Conservation (phyloP, 176 grass and related monocot species). For the Themeda triandra region DNA sequence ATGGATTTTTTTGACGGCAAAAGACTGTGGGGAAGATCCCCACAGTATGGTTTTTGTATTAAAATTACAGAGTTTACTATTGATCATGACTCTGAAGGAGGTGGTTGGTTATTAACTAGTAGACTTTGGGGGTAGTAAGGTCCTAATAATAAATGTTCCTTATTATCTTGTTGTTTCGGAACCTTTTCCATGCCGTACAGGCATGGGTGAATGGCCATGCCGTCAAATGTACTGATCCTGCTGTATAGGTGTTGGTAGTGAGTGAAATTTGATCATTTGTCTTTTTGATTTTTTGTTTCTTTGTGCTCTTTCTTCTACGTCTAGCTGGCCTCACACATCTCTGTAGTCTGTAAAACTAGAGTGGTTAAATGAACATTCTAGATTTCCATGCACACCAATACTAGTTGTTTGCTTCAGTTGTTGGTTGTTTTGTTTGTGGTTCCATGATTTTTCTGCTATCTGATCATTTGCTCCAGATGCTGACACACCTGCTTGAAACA, state of each 20-base stretch:
- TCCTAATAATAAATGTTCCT: background rate
- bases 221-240: background rate
- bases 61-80: background rate
- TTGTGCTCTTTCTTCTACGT: background rate
- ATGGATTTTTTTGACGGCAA: no score
- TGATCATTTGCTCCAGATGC: background rate
- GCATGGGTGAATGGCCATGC: constrained; percentile 5
- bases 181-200: background rate
- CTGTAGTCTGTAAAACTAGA: background rate
- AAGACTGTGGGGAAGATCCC: no score
- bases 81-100: background rate
- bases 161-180: background rate
- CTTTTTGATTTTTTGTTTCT: background rate
- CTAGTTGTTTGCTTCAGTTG: background rate
- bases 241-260: background rate
- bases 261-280: background rate
- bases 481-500: constrained; percentile 33
- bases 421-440: background rate
- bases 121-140: background rate
- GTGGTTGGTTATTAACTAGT: background rate
- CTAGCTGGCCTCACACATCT: background rate
- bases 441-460: background rate
- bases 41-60: no score
- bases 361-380: background rate
- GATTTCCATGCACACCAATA: background rate